These are phyloP conservation scores for Pseudogymnoascus sp. DNA, from an alignment of 2,329 filamentous ascomycete species.

Conservation along the genomic window DNA sequence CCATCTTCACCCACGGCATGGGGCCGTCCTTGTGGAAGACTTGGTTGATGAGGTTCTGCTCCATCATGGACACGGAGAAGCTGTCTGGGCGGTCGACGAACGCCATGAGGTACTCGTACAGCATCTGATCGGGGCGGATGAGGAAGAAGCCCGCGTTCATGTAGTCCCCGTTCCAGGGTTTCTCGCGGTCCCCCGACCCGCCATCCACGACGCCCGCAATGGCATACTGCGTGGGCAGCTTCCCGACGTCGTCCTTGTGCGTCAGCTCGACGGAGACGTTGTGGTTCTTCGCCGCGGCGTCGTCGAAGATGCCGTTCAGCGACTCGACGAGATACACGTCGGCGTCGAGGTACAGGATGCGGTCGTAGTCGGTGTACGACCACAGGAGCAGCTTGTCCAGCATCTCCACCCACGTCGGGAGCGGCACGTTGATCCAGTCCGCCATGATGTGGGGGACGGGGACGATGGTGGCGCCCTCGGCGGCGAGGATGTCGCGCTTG, in stretches of 20 bases:
- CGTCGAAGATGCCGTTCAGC: slow-evolving; percentile 29
- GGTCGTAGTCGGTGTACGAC: slow-evolving; percentile 27
- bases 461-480: slow-evolving; percentile 30
- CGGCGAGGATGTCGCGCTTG: slow-evolving; percentile 23
- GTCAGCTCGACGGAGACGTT: slow-evolving; percentile 1
- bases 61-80: slow-evolving; percentile 28
- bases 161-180: slow-evolving; percentile 16
- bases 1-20: slow-evolving; percentile 33
- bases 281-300: slow-evolving; percentile 13
- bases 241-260: slow-evolving; percentile 13
- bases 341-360: slow-evolving; percentile 31
- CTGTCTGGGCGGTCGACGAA: slow-evolving; percentile 26
- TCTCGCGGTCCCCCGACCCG: slow-evolving; percentile 18
- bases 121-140: slow-evolving; percentile 25
- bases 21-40: slow-evolving; percentile 31
- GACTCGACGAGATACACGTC: slow-evolving; percentile 27
- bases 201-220: slow-evolving; percentile 18
- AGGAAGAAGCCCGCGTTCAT: slow-evolving; percentile 32
- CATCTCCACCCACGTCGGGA: not conserved
- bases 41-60: slow-evolving; percentile 34
- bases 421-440: slow-evolving; percentile 23
- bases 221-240: slow-evolving; percentile 16
- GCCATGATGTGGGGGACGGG: slow-evolving; percentile 24
- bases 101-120: slow-evolving; percentile 31
- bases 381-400: slow-evolving; percentile 31